These are phyloP conservation scores for Monilinia aucupariae DNA, from an alignment of 2,329 filamentous ascomycete species.

Conservation along the genomic window DNA sequence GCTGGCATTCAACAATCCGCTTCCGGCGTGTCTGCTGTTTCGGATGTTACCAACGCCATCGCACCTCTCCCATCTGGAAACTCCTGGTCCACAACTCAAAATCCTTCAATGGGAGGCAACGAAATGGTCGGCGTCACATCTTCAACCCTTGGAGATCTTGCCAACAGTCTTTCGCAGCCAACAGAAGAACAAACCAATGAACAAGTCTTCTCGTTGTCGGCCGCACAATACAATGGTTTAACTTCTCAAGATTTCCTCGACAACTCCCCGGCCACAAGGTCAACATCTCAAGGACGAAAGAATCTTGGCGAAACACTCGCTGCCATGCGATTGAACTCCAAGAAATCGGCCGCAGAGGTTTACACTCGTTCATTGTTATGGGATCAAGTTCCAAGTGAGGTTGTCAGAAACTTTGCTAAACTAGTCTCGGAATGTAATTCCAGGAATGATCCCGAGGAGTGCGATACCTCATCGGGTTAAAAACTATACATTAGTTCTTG, in stretches of 20 bases:
- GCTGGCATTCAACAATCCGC: conserved; percentile 52
- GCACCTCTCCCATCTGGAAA: conserved; percentile 50
- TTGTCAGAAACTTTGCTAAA: conserved; percentile 86
- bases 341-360: conserved; percentile 75
- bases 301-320: conserved; percentile 77
- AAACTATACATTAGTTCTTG: neutral
- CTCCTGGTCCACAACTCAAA: conserved; percentile 40
- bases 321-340: conserved; percentile 66
- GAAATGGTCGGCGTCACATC: conserved; percentile 48
- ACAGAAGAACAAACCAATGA: conserved; percentile 82
- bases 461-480: conserved; percentile 20
- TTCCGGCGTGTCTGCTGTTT: conserved; percentile 36
- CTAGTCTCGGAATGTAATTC: conserved; percentile 73
- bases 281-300: conserved; percentile 59
- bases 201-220: conserved; percentile 79
- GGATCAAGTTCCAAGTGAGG: conserved; percentile 88
- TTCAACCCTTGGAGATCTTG: conserved; percentile 60
- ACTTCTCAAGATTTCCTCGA: conserved; percentile 69
- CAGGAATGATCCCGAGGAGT: conserved; percentile 32
- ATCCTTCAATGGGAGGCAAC: conserved; percentile 40
- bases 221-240: conserved; percentile 83
- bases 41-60: conserved; percentile 30
- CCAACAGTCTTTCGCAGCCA: conserved; percentile 64
- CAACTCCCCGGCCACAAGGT: conserved; percentile 43
- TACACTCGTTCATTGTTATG: conserved; percentile 89